phyloP scores from a whole-genome alignment of 2,329 filamentous ascomycete genomes.

The Anthostomella pinea region DNA sequence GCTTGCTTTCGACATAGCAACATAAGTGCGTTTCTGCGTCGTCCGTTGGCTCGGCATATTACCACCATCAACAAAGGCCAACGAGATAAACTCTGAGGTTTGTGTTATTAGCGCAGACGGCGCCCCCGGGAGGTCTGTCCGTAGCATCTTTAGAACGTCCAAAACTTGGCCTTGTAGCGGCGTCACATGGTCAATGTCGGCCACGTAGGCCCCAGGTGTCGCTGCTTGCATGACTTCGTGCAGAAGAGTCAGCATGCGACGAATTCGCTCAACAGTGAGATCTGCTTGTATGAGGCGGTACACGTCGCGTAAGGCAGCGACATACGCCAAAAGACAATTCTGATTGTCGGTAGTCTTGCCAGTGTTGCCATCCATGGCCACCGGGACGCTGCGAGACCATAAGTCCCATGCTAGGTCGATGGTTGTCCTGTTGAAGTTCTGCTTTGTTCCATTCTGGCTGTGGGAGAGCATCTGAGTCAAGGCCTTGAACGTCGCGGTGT shows the following conservation, averaged over 20 bases:
- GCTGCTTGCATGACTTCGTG: conserved; percentile 69
- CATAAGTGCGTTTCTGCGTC: conserved; percentile 67
- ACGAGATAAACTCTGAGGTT: conserved; percentile 66
- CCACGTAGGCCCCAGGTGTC: conserved; percentile 63
- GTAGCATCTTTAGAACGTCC: conserved; percentile 63
- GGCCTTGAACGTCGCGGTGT: conserved; percentile 68
- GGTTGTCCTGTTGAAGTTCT: conserved; percentile 47
- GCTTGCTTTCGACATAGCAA: conserved; percentile 81
- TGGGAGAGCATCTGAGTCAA: conserved; percentile 60
- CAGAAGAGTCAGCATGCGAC: conserved; percentile 68
- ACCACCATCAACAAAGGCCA: conserved; percentile 58
- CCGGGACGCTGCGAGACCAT: conserved; percentile 66
- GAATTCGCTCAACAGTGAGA: conserved; percentile 60
- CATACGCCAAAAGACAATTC: conserved; percentile 80
- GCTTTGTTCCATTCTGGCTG: conserved; percentile 41
- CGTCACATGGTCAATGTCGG: conserved; percentile 71
- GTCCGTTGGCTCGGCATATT: conserved; percentile 34
- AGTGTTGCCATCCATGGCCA: conserved; percentile 38
- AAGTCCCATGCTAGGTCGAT: conserved; percentile 65
- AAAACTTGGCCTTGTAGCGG: conserved; percentile 69
- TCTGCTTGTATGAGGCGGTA: conserved; percentile 70
- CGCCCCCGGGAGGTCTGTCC: conserved; percentile 62
- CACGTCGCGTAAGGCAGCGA: conserved; percentile 70
- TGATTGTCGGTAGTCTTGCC: conserved; percentile 65
- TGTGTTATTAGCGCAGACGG: conserved; percentile 67